phyloP scores from a whole-genome alignment of 2,329 filamentous ascomycete species.

The Plectosphaerella plurivora region DNA sequence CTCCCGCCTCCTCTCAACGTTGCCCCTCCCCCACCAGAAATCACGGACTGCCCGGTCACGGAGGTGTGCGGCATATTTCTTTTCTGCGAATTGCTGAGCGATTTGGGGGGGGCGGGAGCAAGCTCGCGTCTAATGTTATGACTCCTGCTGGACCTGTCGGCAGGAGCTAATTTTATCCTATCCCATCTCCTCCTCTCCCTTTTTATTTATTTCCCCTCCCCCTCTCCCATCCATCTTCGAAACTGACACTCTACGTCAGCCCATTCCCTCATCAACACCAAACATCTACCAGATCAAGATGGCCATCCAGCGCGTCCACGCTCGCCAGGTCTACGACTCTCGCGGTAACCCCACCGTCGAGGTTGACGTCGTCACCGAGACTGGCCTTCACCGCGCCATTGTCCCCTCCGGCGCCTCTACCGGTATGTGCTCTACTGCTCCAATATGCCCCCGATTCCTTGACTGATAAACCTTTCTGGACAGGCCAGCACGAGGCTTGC shows the following conservation, averaged over 20 bases:
- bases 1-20: not conserved
- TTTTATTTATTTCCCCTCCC: not conserved
- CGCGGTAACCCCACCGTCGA: constrained; percentile 97
- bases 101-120: not conserved
- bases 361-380: constrained; percentile 90
- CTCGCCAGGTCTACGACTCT: constrained; percentile 97
- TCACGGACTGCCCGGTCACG: not conserved
- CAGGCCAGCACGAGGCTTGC: constrained; percentile 84
- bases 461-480: constrained; percentile 19
- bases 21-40: not conserved
- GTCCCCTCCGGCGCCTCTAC: constrained; percentile 91
- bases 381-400: constrained; percentile 88
- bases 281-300: constrained; percentile 48
- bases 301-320: constrained; percentile 87
- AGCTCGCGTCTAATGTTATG: not conserved
- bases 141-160: not conserved
- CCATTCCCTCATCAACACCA: not conserved
- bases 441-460: constrained; percentile 5
- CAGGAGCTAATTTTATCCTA: not conserved
- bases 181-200: not conserved
- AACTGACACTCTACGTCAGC: no score
- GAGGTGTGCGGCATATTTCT: not conserved
- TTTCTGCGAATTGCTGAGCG: not conserved
- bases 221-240: not conserved
- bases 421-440: constrained; percentile 49